Percentiles rank a stretch among this genome's conserved stretches.
phyloP scores from a whole-genome alignment of 495 filamentous ascomycete genomes.

The Penicillium daleae region DNA sequence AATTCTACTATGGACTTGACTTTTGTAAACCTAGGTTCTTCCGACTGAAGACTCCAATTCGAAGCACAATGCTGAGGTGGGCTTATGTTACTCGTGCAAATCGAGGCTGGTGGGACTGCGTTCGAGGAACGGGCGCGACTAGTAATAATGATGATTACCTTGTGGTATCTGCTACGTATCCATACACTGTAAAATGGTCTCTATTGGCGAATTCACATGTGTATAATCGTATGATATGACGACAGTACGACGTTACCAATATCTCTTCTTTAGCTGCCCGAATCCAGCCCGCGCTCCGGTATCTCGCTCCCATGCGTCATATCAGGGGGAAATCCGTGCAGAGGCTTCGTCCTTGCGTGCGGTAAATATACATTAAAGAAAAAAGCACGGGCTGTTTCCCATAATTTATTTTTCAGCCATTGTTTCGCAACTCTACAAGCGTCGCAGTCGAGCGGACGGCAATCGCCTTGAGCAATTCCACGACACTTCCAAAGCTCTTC shows the following conservation, averaged over 20 bases:
- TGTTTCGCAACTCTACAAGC: background rate
- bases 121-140: slow-evolving; percentile 1
- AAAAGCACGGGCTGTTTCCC: background rate
- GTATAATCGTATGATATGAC: background rate
- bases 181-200: background rate
- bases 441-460: background rate
- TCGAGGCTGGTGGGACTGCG: background rate
- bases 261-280: slow-evolving; percentile 5
- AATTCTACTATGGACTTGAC: background rate
- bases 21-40: background rate
- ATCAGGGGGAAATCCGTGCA: slow-evolving; percentile 20
- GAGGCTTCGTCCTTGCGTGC: slow-evolving; percentile 12
- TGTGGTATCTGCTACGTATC: background rate
- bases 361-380: background rate
- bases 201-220: background rate
- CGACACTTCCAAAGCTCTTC: background rate
- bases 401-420: background rate
- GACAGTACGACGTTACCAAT: background rate
- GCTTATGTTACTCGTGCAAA: background rate
- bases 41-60: too few species aligned
- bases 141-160: slow-evolving; percentile 6
- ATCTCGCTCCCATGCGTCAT: slow-evolving; percentile 17
- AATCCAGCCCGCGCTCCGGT: slow-evolving; percentile 7
- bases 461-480: background rate
- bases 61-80: background rate